Base-by-base conservation (phyloP, 305 asterid species). In the Ilex paraguariensis region DNA sequence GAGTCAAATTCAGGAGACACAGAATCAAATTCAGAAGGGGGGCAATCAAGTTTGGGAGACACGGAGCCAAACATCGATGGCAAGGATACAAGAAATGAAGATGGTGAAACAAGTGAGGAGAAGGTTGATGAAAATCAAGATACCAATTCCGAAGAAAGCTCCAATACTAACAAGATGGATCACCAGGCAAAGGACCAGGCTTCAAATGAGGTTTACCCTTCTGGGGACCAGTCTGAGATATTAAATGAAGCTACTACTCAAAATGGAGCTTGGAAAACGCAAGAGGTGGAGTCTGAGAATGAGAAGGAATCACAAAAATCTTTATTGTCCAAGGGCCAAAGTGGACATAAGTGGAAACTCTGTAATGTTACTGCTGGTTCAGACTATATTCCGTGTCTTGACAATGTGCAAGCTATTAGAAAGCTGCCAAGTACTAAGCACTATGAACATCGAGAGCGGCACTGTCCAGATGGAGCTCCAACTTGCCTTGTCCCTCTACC, bases 401-500 rank as follows among this genome's bases (percentile, higher is more conserved):
- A 67, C 48, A 67, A 67, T 60, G 14, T 67, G 54, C 44, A 52
- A 45, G 72, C 62, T 31, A 61, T 67, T 16, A 31, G 62, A 31
- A 60, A 61, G 21, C 72, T 67, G 32, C 61, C 33, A 44, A 62
- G 28, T 31, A 60, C 72, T 16, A 42, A 31, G 31, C 72, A 67
- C 66, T 67, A 67, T 46, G 72, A 67, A 55, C 72, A 67, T 54
- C 63, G 72, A 53, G 72, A 67, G 50, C 54, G 72, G 62, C 72
- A 67, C 45, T 67, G 72, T 31, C 72, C 72, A 31, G 55, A 31
- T 49, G 66, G 54, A 54, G 51, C 72, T 45, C 33, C 67, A 7
- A 60, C 72, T 13, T 67, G 72, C 61, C 72, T 67, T 3, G 72
- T 67, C 61, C 66, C 72, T 52, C 51, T 67, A 14, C 72, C 72